A percentile compares a stretch with the other conserved stretches of the same genome.
Evolutionary conservation across 768 basidiomycete species (phyloP).

Genomic region (Psilocybe tampanensis): DNA sequence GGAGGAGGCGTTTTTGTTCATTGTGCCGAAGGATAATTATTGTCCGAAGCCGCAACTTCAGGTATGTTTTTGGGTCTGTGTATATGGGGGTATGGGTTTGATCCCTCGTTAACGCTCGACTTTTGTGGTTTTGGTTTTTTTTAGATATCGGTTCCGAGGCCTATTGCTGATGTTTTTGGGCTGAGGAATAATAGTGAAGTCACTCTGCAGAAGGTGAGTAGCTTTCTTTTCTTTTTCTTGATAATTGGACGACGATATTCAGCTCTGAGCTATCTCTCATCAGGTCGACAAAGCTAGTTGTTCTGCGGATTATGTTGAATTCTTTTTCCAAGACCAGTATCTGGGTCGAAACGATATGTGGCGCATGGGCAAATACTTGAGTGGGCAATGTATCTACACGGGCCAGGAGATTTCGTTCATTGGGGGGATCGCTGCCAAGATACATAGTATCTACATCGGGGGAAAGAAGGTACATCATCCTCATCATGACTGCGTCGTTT

Average conservation of each 20-base stretch:
- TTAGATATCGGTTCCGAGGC: conserved; percentile 76
- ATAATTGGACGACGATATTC: no score
- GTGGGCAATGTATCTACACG: conserved; percentile 78
- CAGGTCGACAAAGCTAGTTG: conserved; percentile 70
- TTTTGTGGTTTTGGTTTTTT: not conserved
- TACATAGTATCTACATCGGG: conserved; percentile 74
- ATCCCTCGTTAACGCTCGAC: not conserved
- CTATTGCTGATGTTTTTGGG: conserved; percentile 70
- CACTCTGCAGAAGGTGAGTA: conserved; percentile 64
- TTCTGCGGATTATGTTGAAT: conserved; percentile 80
- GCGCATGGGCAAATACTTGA: conserved; percentile 82
- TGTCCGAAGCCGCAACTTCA: conserved; percentile 66
- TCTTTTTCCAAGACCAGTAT: conserved; percentile 94
- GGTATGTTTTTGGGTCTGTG: conserved; percentile 33
- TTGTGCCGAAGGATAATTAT: conserved; percentile 66
- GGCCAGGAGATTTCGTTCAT: conserved; percentile 88
- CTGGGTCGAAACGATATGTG: conserved; percentile 97
- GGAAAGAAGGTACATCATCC: conserved; percentile 64
- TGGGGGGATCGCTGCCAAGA: conserved; percentile 79
- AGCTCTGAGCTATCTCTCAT: no score
- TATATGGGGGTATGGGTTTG: not conserved
- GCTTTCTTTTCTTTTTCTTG: no score
- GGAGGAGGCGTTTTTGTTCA: conserved; percentile 58
- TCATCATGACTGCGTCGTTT: no score
- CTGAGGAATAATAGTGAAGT: conserved; percentile 77